phyloP scores from a whole-genome alignment of 2,329 filamentous ascomycete species.

The Neoarthrinium moseri region DNA sequence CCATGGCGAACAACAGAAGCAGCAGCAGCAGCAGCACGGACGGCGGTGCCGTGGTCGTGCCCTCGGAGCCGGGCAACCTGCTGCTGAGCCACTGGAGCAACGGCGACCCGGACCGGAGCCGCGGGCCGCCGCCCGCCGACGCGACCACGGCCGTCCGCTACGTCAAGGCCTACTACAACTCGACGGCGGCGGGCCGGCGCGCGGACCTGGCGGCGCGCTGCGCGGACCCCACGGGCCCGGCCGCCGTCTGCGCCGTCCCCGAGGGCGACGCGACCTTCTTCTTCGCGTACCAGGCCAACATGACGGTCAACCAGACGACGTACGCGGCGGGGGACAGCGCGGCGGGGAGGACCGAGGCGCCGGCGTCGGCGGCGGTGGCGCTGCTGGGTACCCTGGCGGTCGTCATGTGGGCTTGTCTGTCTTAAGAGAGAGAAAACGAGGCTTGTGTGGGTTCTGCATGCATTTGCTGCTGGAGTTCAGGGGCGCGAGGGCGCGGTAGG shows the following conservation, averaged over 20 bases:
- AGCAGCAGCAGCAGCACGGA: conserved; percentile 34
- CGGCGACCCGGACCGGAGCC: conserved; percentile 69
- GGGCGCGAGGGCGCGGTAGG: too few species aligned
- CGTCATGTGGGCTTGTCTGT: conserved; percentile 11
- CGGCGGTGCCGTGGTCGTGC: conserved; percentile 58
- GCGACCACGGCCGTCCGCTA: conserved; percentile 65
- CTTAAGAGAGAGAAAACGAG: too few species aligned
- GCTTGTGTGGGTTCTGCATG: too few species aligned
- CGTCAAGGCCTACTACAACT: conserved; percentile 80
- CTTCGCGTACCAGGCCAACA: conserved; percentile 45
- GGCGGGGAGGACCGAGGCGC: too few species aligned
- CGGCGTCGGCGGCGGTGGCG: conserved; percentile 2
- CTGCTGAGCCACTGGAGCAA: conserved; percentile 79
- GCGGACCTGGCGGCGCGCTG: conserved; percentile 41
- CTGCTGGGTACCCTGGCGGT: conserved; percentile 11
- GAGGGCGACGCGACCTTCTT: conserved; percentile 45
- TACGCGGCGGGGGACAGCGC: too few species aligned
- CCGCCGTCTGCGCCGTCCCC: conserved; percentile 50
- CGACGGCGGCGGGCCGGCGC: conserved; percentile 44
- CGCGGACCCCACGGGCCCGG: conserved; percentile 29
- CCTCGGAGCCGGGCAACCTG: conserved; percentile 61
- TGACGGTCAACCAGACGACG: conserved; percentile 47
- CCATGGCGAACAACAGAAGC: too few species aligned
- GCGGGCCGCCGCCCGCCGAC: conserved; percentile 64
- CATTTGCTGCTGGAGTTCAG: too few species aligned